Percentiles rank a stretch among this genome's conserved stretches.
Evolutionary conservation across 345 rosid species (phyloP).

Genomic region (Linum tenue): DNA sequence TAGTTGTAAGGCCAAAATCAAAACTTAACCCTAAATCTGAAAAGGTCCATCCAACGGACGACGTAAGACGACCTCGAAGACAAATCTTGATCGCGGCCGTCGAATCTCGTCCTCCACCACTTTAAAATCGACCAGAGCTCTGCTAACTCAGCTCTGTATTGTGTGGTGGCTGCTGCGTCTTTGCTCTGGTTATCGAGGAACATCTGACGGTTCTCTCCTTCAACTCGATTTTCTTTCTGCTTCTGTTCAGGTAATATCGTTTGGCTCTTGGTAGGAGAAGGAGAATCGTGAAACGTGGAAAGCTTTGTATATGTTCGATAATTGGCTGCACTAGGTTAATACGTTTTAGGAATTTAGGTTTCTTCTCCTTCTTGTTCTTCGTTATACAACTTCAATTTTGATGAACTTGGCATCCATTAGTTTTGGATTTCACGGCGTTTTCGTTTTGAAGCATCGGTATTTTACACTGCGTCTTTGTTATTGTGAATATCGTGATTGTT

Average conservation of each 20-base stretch:
- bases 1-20: neutral
- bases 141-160: neutral
- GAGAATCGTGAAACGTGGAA: neutral
- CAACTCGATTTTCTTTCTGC: neutral
- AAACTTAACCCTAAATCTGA: neutral
- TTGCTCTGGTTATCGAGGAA: too few species aligned
- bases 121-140: too few species aligned
- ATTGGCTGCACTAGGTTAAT: too few species aligned
- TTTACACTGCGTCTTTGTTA: neutral
- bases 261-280: neutral
- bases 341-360: too few species aligned
- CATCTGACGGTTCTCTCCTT: neutral
- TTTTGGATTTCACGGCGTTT: too few species aligned
- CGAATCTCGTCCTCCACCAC: neutral
- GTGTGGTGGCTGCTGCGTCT: neutral
- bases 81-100: neutral
- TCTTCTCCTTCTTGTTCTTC: too few species aligned
- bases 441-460: neutral
- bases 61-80: neutral
- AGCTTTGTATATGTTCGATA: too few species aligned
- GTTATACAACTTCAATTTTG: too few species aligned
- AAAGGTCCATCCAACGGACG: neutral
- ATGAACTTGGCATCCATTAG: too few species aligned
- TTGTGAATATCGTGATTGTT: conserved; percentile 10
- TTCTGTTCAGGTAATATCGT: neutral